Percentiles rank a stretch among this genome's conserved stretches.
Evolutionary conservation across 257 asterid species (phyloP).

Genomic region (Petrea volubilis): DNA sequence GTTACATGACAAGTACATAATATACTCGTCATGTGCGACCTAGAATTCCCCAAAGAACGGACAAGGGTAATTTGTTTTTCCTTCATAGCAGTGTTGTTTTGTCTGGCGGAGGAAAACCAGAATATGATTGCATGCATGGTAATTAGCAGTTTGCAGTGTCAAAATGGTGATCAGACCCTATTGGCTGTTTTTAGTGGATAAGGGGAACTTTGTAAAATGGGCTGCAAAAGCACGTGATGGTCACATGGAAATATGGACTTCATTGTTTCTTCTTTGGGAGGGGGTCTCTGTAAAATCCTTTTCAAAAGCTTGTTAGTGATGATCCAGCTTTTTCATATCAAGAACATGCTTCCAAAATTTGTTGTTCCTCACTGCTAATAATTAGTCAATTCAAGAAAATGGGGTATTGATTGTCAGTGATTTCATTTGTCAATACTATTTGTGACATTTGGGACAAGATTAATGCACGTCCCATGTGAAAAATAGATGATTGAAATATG

Average conservation of each 20-base stretch:
- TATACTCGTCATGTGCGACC: too few relatives aligned
- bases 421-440: too few relatives aligned
- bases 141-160: background rate
- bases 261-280: background rate
- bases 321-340: background rate
- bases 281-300: constrained; percentile 6
- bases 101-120: background rate
- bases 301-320: background rate
- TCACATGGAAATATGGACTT: constrained; percentile 21
- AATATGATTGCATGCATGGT: constrained; percentile 11
- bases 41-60: too few relatives aligned
- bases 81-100: background rate
- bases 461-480: too few relatives aligned
- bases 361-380: background rate
- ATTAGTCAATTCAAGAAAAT: too few relatives aligned
- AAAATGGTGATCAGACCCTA: background rate
- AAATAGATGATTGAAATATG: too few relatives aligned
- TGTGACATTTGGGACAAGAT: too few relatives aligned
- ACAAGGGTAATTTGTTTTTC: too few relatives aligned
- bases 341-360: constrained; percentile 24
- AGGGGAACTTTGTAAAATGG: constrained; percentile 11
- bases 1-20: too few relatives aligned
- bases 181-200: constrained; percentile 15
- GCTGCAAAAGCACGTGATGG: constrained; percentile 31
- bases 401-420: too few relatives aligned